Percentiles rank a stretch among this genome's conserved stretches.
Evolutionary conservation across 2,329 filamentous ascomycete species (phyloP).

Genomic region (Fusarium sp.): DNA sequence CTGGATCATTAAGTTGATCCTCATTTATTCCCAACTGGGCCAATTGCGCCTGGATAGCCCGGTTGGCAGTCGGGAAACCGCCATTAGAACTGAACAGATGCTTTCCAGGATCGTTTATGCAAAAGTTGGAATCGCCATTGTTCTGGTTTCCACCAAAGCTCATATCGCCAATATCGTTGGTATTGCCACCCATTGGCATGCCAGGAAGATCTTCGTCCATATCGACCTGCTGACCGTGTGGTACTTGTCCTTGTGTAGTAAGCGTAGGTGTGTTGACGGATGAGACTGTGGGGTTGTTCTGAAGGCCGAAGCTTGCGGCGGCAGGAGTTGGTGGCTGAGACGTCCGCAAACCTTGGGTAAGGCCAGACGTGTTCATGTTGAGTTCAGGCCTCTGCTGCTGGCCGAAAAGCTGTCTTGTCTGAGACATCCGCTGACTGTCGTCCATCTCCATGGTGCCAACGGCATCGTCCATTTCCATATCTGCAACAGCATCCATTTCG

Average conservation of each 20-base stretch:
- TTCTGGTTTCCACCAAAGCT: conserved; percentile 58
- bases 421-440: conserved; percentile 71
- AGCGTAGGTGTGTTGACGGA: conserved; percentile 96
- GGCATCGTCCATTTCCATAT: conserved; percentile 96
- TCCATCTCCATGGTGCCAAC: conserved; percentile 72
- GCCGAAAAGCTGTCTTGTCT: conserved; percentile 74
- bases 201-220: conserved; percentile 78
- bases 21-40: conserved; percentile 79
- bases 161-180: conserved; percentile 60
- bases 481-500: conserved; percentile 86
- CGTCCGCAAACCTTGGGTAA: conserved; percentile 80
- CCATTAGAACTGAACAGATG: conserved; percentile 88
- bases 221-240: conserved; percentile 66
- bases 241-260: conserved; percentile 76
- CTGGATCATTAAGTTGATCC: conserved; percentile 80
- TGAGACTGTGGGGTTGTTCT: conserved; percentile 95
- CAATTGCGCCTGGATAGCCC: conserved; percentile 72
- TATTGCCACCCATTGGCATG: conserved; percentile 68
- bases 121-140: conserved; percentile 58
- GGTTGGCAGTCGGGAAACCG: conserved; percentile 70
- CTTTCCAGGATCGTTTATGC: conserved; percentile 94
- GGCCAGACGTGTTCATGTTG: conserved; percentile 80
- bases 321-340: conserved; percentile 89
- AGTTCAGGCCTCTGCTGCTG: conserved; percentile 74
- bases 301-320: conserved; percentile 77